A percentile compares a stretch with the other conserved stretches of the same genome.
Evolutionary conservation across 805 yeast species (phyloP).

Genomic region (Nakazawaea laoshanensis): DNA sequence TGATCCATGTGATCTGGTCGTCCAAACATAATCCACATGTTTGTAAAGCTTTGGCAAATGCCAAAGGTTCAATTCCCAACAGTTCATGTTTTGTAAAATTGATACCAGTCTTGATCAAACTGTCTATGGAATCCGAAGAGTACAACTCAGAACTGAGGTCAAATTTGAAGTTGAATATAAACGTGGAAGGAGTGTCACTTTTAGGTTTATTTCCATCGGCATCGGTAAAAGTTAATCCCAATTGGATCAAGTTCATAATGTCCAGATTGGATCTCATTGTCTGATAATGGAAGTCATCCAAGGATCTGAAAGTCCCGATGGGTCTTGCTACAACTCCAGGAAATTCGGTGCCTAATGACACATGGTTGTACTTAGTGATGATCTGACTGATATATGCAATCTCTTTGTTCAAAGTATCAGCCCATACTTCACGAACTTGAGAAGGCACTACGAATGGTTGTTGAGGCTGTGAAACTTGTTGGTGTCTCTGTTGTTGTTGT

Average conservation of each 20-base stretch:
- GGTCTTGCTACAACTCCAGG: conserved; percentile 97
- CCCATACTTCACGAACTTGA: conserved; percentile 68
- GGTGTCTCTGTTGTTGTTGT: conserved; percentile 15
- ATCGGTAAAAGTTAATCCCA: conserved; percentile 73
- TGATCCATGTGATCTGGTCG: conserved; percentile 70
- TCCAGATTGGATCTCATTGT: conserved; percentile 90
- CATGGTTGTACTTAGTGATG: conserved; percentile 45
- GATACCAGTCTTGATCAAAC: conserved; percentile 73
- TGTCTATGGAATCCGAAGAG: conserved; percentile 74
- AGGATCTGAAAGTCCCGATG: conserved; percentile 83
- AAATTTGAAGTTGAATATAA: conserved; percentile 93
- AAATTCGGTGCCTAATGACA: conserved; percentile 82
- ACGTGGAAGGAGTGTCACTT: conserved; percentile 57
- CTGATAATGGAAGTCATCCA: conserved; percentile 91
- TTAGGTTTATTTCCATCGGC: conserved; percentile 63
- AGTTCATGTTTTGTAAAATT: conserved; percentile 68
- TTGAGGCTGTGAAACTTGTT: conserved; percentile 14
- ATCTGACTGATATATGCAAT: conserved; percentile 53
- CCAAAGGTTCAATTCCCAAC: conserved; percentile 70
- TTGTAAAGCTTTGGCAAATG: conserved; percentile 76
- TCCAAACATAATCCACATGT: conserved; percentile 81
- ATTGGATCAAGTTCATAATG: conserved; percentile 74
- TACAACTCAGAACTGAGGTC: conserved; percentile 76
- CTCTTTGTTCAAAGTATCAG: conserved; percentile 58
- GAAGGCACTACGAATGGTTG: conserved; percentile 27